Percentiles rank a stretch among this genome's conserved stretches.
These are phyloP conservation scores for Neoscytalidium dimidiatum DNA, from an alignment of 2,329 filamentous ascomycete genomes.

Conservation along the genomic window DNA sequence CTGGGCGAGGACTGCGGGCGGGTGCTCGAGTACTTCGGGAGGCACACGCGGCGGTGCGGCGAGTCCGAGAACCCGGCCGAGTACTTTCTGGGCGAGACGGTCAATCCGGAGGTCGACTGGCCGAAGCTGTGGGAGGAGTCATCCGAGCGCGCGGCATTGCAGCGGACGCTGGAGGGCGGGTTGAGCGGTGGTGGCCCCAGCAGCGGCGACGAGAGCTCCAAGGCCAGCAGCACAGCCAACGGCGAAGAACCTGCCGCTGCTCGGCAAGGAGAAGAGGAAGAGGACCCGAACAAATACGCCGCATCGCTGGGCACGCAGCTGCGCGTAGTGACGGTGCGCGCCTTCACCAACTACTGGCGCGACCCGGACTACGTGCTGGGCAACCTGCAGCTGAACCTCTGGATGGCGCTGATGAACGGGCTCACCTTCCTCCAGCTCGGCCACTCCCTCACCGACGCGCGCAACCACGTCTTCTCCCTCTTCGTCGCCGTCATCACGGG, in stretches of 20 bases:
- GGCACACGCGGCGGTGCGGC: conserved; percentile 62
- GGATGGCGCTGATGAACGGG: neutral
- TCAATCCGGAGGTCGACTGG: neutral
- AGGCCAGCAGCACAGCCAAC: neutral
- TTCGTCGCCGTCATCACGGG: conserved; percentile 5
- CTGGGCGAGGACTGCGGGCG: conserved; percentile 45
- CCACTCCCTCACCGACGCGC: neutral
- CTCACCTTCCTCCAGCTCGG: neutral
- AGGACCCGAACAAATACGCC: neutral
- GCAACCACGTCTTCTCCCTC: conserved; percentile 1
- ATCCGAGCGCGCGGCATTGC: neutral
- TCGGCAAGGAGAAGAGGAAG: neutral
- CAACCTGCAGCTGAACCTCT: neutral
- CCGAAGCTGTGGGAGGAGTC: neutral
- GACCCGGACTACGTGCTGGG: neutral
- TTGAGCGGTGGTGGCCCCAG: neutral
- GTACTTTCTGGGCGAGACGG: conserved; percentile 19
- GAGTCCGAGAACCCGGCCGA: conserved; percentile 72
- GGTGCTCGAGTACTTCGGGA: conserved; percentile 57
- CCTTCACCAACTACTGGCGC: neutral
- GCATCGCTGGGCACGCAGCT: neutral
- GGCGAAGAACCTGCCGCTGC: neutral
- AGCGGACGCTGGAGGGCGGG: neutral
- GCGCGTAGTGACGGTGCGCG: neutral
- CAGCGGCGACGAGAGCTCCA: neutral